A percentile compares a stretch with the other conserved stretches of the same genome.
phyloP scores from a whole-genome alignment of 306 rosid genomes.

The barrel medic (Medicago truncatula) region MtrunA17r5.0-ANR NC_053042.1:43372001-43372500 shows the following conservation, averaged over 20 bases:
- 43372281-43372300: slow-evolving; percentile 26
- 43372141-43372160: background rate
- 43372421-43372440: slow-evolving; percentile 28
- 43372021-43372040: slow-evolving; percentile 48
- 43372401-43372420: slow-evolving; percentile 11
- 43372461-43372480: slow-evolving; percentile 98
- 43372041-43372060: slow-evolving; percentile 19
- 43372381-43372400: slow-evolving; percentile 18
- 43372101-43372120: slow-evolving; percentile 28
- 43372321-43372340: slow-evolving; percentile 13
- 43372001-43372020: slow-evolving; percentile 99
- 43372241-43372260: slow-evolving; percentile 32
- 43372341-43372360: slow-evolving; percentile 30
- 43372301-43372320: slow-evolving; percentile 19
- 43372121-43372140: slow-evolving; percentile 5
- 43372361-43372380: slow-evolving; percentile 24
- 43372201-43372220: slow-evolving; percentile 20
- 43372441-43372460: slow-evolving; percentile 52
- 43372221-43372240: slow-evolving; percentile 25
- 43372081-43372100: slow-evolving; percentile 3
- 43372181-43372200: slow-evolving; percentile 9
- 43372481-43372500: slow-evolving; percentile 95
- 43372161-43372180: background rate
- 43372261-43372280: slow-evolving; percentile 5
- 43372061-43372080: background rate